Evolutionary conservation across 164 flowering plant genomes (phyloP).

Genomic region (Kalanchoe fedtschenkoi): DNA sequence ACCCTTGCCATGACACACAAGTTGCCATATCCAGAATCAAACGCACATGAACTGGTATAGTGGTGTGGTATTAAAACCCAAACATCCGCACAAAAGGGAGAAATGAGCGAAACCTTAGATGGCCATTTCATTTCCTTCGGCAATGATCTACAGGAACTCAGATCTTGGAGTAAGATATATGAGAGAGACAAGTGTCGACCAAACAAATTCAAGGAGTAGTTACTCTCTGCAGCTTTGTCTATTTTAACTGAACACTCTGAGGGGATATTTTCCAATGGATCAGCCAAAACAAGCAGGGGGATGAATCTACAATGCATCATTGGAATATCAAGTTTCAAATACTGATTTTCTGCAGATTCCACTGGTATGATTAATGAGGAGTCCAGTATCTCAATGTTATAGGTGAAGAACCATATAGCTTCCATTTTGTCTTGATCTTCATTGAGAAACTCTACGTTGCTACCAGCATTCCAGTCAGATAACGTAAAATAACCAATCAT

Average conservation of each 20-base stretch:
- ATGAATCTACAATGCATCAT: slow-evolving; percentile 46
- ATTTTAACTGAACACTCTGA: slow-evolving; percentile 35
- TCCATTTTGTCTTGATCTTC: slow-evolving; percentile 9
- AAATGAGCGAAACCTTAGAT: slow-evolving; percentile 24
- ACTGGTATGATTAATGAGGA: slow-evolving; percentile 47
- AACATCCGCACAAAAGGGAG: slow-evolving; percentile 48
- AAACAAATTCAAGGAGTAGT: slow-evolving; percentile 47
- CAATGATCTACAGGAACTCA: slow-evolving; percentile 10
- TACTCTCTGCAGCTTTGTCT: slow-evolving; percentile 20
- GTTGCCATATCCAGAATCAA: slow-evolving; percentile 13
- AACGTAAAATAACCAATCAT: slow-evolving; percentile 78
- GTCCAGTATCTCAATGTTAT: slow-evolving; percentile 66
- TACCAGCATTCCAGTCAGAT: slow-evolving; percentile 52
- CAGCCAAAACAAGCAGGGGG: slow-evolving; percentile 10
- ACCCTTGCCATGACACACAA: slow-evolving; percentile 48
- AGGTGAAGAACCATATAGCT: slow-evolving; percentile 10
- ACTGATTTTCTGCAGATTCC: slow-evolving; percentile 24
- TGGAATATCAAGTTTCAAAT: slow-evolving; percentile 45
- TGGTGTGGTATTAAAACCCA: slow-evolving; percentile 70
- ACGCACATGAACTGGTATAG: slow-evolving; percentile 12
- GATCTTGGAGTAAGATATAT: slow-evolving; percentile 24
- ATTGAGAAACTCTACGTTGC: slow-evolving; percentile 13
- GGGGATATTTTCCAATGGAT: slow-evolving; percentile 38
- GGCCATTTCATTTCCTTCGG: slow-evolving; percentile 11
- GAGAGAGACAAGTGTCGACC: slow-evolving; percentile 54